These are phyloP conservation scores for Colletotrichum somersetense DNA, from an alignment of 2,329 filamentous ascomycete genomes.

Conservation along the genomic window DNA sequence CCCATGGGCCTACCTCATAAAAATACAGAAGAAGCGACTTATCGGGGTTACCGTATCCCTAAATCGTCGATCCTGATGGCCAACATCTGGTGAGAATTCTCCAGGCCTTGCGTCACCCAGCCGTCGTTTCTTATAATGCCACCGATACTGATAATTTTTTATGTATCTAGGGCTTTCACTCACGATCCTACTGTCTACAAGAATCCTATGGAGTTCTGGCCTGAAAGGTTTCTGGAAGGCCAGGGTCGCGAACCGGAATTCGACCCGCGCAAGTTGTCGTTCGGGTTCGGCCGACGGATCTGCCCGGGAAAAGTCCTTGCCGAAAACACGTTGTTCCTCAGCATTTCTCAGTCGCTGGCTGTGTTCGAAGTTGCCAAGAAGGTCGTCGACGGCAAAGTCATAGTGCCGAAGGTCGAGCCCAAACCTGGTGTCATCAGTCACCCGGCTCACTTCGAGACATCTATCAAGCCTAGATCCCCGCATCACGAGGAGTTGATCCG, in stretches of 20 bases:
- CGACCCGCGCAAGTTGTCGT: slow-evolving; percentile 5
- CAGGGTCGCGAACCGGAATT: not conserved
- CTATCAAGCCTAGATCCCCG: not conserved
- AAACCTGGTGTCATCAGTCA: slow-evolving; percentile 13
- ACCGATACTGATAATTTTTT: not conserved
- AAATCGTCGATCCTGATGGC: not conserved
- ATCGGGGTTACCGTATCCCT: slow-evolving; percentile 27
- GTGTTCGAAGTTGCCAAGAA: slow-evolving; percentile 43
- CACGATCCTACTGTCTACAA: slow-evolving; percentile 78
- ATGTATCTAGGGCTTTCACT: not conserved
- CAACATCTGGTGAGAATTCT: not conserved
- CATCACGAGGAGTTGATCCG: slow-evolving; percentile 18
- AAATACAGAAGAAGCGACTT: slow-evolving; percentile 45
- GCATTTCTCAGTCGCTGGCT: slow-evolving; percentile 57
- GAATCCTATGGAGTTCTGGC: slow-evolving; percentile 43
- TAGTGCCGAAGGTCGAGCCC: not conserved
- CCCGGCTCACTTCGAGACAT: not conserved
- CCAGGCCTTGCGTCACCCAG: not conserved
- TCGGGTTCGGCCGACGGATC: slow-evolving; percentile 44
- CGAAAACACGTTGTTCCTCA: slow-evolving; percentile 44
- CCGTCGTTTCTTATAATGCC: not conserved
- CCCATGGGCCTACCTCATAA: slow-evolving; percentile 56
- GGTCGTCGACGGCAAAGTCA: not conserved
- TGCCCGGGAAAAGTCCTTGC: slow-evolving; percentile 43
- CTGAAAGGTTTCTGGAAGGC: not conserved